Evolutionary conservation across 2,329 filamentous ascomycete genomes (phyloP).

Genomic region (Colletotrichum navitas): DNA sequence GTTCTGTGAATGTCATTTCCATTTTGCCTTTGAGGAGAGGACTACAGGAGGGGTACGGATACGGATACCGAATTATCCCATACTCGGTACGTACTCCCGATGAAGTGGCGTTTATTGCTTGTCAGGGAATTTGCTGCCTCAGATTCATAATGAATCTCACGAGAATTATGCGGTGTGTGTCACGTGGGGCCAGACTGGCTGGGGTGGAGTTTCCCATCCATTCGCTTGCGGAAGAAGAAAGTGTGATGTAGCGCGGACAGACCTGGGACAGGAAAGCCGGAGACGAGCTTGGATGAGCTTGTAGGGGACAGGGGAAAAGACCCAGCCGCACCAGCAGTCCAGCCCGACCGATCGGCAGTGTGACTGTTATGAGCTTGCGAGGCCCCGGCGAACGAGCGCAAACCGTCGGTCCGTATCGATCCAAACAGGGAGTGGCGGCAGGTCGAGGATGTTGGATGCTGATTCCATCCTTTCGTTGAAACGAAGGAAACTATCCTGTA

Average conservation of each 20-base stretch:
- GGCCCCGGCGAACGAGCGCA: slow-evolving; percentile 16
- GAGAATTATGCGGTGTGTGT: slow-evolving; percentile 41
- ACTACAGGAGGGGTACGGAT: not conserved
- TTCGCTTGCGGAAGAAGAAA: slow-evolving; percentile 35
- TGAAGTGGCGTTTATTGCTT: not conserved
- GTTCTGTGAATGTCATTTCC: slow-evolving; percentile 16
- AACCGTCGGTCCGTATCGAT: slow-evolving; percentile 8
- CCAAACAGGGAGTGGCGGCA: not conserved
- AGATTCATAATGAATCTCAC: slow-evolving; percentile 22
- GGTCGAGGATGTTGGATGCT: not conserved
- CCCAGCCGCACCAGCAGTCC: slow-evolving; percentile 19
- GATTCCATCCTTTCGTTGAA: slow-evolving; percentile 10
- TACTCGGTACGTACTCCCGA: slow-evolving; percentile 7
- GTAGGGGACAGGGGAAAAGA: not conserved
- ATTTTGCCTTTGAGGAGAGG: slow-evolving; percentile 4
- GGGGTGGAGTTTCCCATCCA: slow-evolving; percentile 24
- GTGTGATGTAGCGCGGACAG: slow-evolving; percentile 37
- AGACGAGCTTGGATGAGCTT: slow-evolving; percentile 27
- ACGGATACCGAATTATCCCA: not conserved
- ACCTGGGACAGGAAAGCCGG: slow-evolving; percentile 34
- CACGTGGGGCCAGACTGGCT: slow-evolving; percentile 40
- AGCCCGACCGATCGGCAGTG: slow-evolving; percentile 39
- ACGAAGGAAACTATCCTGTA: not conserved
- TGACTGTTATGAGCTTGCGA: slow-evolving; percentile 7
- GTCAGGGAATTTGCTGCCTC: slow-evolving; percentile 31